Evolutionary conservation across 2,329 filamentous ascomycete species (phyloP).

Genomic region (Aspergillus japonicus): DNA sequence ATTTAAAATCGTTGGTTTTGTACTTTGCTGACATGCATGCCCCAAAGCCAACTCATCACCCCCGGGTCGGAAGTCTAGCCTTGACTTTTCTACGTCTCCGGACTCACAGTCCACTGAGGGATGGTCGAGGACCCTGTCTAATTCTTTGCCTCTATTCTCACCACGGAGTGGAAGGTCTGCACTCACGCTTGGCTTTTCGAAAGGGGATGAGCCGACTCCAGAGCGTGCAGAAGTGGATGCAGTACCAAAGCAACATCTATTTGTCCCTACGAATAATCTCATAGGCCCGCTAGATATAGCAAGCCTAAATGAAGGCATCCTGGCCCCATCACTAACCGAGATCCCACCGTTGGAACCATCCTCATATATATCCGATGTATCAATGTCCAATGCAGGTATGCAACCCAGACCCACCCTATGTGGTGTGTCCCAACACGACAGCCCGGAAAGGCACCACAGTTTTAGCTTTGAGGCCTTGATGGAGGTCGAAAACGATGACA

Average conservation of each 20-base stretch:
- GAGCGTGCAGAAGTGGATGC: conserved; percentile 4
- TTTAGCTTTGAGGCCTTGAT: conserved; percentile 35
- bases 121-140: background rate
- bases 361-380: conserved; percentile 20
- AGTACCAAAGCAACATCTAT: conserved; percentile 9
- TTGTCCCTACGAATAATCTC: conserved; percentile 12
- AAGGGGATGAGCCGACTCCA: background rate
- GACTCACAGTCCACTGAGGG: conserved; percentile 1
- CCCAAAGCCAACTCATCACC: conserved; percentile 12
- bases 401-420: conserved; percentile 8
- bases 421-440: conserved; percentile 9
- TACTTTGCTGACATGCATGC: conserved; percentile 1
- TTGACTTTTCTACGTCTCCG: conserved; percentile 2
- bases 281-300: conserved; percentile 9
- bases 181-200: conserved; percentile 3
- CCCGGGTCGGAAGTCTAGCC: conserved; percentile 7
- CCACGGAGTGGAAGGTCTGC: background rate
- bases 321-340: conserved; percentile 12
- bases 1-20: background rate
- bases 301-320: conserved; percentile 14
- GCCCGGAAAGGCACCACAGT: conserved; percentile 12
- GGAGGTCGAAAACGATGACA: conserved; percentile 46
- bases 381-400: conserved; percentile 8
- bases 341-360: conserved; percentile 14
- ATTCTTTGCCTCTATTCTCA: background rate